Percentiles rank a stretch among this genome's conserved stretches.
Evolutionary conservation across 441 rosid genomes (phyloP).

Genomic region (Brassica balearica): DNA sequence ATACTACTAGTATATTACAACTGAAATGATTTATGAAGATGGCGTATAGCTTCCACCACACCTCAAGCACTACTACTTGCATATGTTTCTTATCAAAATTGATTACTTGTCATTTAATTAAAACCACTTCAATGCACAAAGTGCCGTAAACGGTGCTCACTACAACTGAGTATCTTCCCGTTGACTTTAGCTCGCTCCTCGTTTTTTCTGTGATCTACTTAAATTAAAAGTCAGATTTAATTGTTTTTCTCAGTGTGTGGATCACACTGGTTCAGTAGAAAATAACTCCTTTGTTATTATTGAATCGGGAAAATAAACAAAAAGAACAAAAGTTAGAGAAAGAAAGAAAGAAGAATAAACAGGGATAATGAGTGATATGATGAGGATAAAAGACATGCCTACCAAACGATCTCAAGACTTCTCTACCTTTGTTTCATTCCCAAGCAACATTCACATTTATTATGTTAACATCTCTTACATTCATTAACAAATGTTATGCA

Average conservation of each 20-base stretch:
- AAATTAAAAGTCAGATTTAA: not conserved
- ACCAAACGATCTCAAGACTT: constrained; percentile 34
- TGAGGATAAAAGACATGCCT: not conserved
- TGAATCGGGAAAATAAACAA: not conserved
- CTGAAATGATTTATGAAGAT: not conserved
- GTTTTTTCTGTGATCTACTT: not conserved
- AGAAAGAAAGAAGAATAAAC: not conserved
- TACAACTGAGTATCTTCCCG: constrained; percentile 36
- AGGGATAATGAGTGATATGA: too few relatives aligned
- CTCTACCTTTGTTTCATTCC: constrained; percentile 40
- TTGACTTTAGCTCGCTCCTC: constrained; percentile 26
- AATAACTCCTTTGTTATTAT: not conserved
- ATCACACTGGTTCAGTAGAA: not conserved
- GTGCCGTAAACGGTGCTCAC: constrained; percentile 46
- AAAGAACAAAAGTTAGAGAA: not conserved
- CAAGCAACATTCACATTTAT: constrained; percentile 35
- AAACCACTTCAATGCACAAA: constrained; percentile 26
- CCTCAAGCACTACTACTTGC: constrained; percentile 37
- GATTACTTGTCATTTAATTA: not conserved
- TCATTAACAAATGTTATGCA: not conserved
- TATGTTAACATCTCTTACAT: not conserved
- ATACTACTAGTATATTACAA: not conserved
- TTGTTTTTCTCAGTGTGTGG: not conserved
- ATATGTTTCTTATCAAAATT: constrained; percentile 32
- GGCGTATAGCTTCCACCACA: constrained; percentile 28